A percentile compares a stretch with the other conserved stretches of the same genome.
Evolutionary conservation across 345 rosid species (phyloP).

Genomic region (Syzygium oleosum): DNA sequence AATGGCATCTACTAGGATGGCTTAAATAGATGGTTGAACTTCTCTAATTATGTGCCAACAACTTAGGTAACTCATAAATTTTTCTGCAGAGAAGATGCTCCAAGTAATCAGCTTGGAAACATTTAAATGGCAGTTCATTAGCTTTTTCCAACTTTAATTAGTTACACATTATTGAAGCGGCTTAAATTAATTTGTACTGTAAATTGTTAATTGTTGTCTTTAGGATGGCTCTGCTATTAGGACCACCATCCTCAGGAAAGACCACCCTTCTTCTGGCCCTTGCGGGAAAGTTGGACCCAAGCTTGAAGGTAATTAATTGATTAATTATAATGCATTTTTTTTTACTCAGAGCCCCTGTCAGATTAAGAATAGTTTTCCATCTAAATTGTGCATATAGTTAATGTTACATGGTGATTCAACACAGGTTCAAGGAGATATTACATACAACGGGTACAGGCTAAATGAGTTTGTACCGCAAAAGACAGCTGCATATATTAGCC

Average conservation of each 20-base stretch:
- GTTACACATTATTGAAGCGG: background rate
- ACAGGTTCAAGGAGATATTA: slow-evolving; percentile 61
- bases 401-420: background rate
- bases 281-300: slow-evolving; percentile 74
- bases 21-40: background rate
- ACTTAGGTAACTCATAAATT: background rate
- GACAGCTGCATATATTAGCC: slow-evolving; percentile 90
- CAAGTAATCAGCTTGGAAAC: background rate
- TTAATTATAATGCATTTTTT: background rate
- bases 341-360: background rate
- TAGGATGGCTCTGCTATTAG: slow-evolving; percentile 73
- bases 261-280: slow-evolving; percentile 76
- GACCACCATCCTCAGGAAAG: slow-evolving; percentile 94
- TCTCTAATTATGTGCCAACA: background rate
- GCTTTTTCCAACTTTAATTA: background rate
- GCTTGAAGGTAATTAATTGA: slow-evolving; percentile 30
- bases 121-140: background rate
- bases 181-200: background rate
- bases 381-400: background rate
- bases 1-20: background rate
- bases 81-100: background rate
- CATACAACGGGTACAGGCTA: slow-evolving; percentile 60
- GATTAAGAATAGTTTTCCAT: background rate
- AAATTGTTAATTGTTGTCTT: background rate
- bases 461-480: slow-evolving; percentile 72